Evolutionary conservation across 192 early-diverging fungal genomes (phyloP).

Genomic region (Podila horticola): DNA sequence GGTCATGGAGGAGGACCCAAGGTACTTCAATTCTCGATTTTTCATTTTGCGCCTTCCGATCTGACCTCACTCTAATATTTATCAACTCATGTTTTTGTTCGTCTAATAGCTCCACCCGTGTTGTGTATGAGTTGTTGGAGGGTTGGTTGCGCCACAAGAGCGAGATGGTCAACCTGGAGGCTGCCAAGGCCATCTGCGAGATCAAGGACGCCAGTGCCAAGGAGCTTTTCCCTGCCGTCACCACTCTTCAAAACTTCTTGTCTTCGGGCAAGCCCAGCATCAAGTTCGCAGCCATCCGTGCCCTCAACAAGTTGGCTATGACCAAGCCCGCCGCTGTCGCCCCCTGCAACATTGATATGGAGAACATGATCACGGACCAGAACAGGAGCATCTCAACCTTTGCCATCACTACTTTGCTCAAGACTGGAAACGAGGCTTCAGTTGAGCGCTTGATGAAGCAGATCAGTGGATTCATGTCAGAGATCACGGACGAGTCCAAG

Average conservation of each 20-base stretch:
- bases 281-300: slow-evolving; percentile 97
- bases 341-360: slow-evolving; percentile 99
- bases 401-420: slow-evolving; percentile 97
- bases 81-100: neutral
- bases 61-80: neutral
- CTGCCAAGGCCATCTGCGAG: slow-evolving; percentile 95
- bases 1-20: slow-evolving; percentile 82
- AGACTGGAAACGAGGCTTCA: slow-evolving; percentile 98
- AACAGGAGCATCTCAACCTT: slow-evolving; percentile 98
- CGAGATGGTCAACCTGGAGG: slow-evolving; percentile 98
- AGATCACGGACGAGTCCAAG: slow-evolving; percentile 99
- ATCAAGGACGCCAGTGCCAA: slow-evolving; percentile 83
- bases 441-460: slow-evolving; percentile 99
- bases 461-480: slow-evolving; percentile 96
- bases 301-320: slow-evolving; percentile 92
- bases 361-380: slow-evolving; percentile 94
- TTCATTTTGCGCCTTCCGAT: neutral
- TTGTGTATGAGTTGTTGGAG: slow-evolving; percentile 89
- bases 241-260: slow-evolving; percentile 92
- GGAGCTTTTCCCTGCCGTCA: slow-evolving; percentile 93
- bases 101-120: slow-evolving; percentile 58
- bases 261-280: slow-evolving; percentile 92
- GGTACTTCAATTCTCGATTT: slow-evolving; percentile 33
- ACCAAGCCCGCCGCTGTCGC: slow-evolving; percentile 90
- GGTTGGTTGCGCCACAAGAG: slow-evolving; percentile 93